Conservation (phyloP, 768 basidiomycete species). For the Leccinum imitatum region DNA sequence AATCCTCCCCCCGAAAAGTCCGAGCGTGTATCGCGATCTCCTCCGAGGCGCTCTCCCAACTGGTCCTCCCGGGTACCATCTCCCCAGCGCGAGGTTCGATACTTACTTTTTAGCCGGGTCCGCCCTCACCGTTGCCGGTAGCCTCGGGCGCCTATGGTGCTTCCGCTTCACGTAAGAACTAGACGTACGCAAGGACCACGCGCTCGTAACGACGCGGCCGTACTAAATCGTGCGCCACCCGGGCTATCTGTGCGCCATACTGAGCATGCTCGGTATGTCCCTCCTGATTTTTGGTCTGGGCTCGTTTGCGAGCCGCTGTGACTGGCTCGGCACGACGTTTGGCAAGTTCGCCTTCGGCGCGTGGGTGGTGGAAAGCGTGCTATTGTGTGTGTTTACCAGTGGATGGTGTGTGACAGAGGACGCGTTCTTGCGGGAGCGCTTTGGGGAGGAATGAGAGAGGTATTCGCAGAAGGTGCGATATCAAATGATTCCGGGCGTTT, state of each 20-base stretch:
- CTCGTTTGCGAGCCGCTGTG: background rate
- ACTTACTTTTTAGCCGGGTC: background rate
- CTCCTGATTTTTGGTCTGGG: background rate
- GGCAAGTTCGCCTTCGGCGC: background rate
- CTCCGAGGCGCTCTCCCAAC: background rate
- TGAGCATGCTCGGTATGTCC: background rate
- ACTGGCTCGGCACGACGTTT: background rate
- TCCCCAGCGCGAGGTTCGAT: background rate
- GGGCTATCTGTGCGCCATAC: background rate
- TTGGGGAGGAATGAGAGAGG: background rate
- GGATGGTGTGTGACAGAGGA: background rate
- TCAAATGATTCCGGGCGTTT: background rate
- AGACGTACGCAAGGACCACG: background rate
- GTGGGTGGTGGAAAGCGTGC: background rate
- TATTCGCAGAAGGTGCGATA: background rate
- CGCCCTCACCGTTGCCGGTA: background rate
- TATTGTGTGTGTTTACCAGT: background rate
- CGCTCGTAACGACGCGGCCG: background rate
- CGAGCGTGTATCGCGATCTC: background rate
- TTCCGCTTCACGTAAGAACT: background rate
- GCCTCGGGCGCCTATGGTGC: background rate
- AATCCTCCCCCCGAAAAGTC: too few species aligned
- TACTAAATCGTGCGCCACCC: background rate
- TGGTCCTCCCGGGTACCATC: background rate
- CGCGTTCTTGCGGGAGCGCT: background rate